Conservation (phyloP, 805 yeast species). For the Metschnikowia santaceciliae region DNA sequence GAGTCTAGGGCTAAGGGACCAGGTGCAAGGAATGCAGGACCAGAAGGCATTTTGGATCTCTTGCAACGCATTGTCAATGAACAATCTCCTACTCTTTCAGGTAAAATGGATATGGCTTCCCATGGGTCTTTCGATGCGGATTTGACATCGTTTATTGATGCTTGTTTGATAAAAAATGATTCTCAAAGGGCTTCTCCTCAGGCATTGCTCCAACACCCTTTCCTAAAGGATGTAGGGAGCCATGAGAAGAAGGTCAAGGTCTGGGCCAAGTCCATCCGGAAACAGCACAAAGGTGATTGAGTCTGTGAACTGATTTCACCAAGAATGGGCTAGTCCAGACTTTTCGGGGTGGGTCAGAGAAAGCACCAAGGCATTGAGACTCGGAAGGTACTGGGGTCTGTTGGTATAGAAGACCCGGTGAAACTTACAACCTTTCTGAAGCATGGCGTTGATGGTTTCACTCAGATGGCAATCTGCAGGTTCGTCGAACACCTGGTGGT, state of each 20-base stretch:
- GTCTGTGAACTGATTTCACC: no score
- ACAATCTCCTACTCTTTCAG: slow-evolving; percentile 67
- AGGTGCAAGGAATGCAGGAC: slow-evolving; percentile 37
- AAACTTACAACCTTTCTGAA: not conserved
- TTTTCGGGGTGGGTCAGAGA: slow-evolving; percentile 1
- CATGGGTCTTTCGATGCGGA: slow-evolving; percentile 35
- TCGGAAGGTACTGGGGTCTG: slow-evolving; percentile 8
- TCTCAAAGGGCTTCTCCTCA: slow-evolving; percentile 65
- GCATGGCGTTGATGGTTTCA: slow-evolving; percentile 8
- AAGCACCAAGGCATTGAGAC: slow-evolving; percentile 15
- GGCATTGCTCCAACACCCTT: slow-evolving; percentile 49
- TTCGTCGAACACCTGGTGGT: slow-evolving; percentile 13
- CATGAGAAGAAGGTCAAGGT: slow-evolving; percentile 34
- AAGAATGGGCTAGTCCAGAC: no score
- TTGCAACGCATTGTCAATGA: slow-evolving; percentile 93
- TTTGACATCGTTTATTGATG: slow-evolving; percentile 65
- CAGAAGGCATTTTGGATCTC: slow-evolving; percentile 85
- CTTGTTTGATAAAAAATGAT: slow-evolving; percentile 72
- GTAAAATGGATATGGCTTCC: slow-evolving; percentile 29
- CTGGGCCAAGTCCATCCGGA: slow-evolving; percentile 42
- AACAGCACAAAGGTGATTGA: slow-evolving; percentile 25
- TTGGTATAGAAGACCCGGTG: slow-evolving; percentile 16
- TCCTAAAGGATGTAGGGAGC: slow-evolving; percentile 27
- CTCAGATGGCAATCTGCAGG: slow-evolving; percentile 13
- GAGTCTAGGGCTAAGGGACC: slow-evolving; percentile 1